A percentile compares a stretch with the other conserved stretches of the same genome.
These are phyloP conservation scores for Cucumis cinereus DNA, from an alignment of 306 rosid genomes.

Conservation along the genomic window DNA sequence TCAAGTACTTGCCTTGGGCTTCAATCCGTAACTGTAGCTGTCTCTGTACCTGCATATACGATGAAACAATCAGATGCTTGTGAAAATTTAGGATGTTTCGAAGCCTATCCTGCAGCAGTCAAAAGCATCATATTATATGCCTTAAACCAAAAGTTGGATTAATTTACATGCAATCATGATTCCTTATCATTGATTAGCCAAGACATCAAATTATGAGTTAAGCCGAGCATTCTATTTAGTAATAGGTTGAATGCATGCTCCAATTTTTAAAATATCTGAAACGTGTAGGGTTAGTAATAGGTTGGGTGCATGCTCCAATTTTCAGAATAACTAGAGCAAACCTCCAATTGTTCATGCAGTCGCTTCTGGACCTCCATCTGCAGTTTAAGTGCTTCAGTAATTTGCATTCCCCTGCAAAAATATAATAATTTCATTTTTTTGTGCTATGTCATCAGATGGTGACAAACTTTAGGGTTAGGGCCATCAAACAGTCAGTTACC, in stretches of 20 bases:
- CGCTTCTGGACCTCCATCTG: conserved; percentile 99
- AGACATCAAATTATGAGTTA: not conserved
- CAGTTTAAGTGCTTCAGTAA: conserved; percentile 92
- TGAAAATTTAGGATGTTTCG: not conserved
- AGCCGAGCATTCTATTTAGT: not conserved
- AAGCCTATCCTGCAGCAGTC: not conserved
- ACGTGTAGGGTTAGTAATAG: too few relatives aligned
- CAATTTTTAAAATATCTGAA: too few relatives aligned
- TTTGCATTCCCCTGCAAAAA: conserved; percentile 78
- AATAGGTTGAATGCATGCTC: not conserved
- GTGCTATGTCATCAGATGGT: not conserved
- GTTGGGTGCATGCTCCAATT: not conserved
- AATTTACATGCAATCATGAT: too few relatives aligned
- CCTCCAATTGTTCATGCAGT: conserved; percentile 97
- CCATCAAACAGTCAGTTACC: not conserved
- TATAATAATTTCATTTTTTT: not conserved
- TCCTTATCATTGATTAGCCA: not conserved
- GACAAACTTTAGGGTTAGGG: not conserved
- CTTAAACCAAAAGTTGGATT: too few relatives aligned
- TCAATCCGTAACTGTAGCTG: conserved; percentile 89
- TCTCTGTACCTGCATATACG: conserved; percentile 62
- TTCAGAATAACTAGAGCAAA: conserved; percentile 19
- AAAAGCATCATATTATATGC: too few relatives aligned
- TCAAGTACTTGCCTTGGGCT: conserved; percentile 94
- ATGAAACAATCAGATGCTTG: not conserved